Percentiles rank a stretch among this genome's conserved stretches.
phyloP scores from a whole-genome alignment of 768 basidiomycete species.

The Rhodosporidiobolus odoratus region DNA sequence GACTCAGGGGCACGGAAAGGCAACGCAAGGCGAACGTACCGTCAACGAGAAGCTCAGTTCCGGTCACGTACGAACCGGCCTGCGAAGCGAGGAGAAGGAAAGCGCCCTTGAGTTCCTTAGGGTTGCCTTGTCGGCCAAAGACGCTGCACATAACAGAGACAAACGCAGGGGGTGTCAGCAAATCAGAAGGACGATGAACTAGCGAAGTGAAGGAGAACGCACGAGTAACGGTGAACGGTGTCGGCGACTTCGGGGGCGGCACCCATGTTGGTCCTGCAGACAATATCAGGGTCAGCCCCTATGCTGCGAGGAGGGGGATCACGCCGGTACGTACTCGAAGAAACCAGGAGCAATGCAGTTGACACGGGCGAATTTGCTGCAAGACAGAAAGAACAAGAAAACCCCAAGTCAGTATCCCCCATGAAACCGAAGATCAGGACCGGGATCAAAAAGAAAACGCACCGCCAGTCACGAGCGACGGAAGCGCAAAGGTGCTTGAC shows the following conservation, averaged over 20 bases:
- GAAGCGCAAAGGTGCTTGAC: constrained; percentile 45
- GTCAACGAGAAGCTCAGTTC: constrained; percentile 41
- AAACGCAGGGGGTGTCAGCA: not conserved
- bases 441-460: not conserved
- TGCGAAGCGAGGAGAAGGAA: constrained; percentile 45
- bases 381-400: not conserved
- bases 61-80: constrained; percentile 46
- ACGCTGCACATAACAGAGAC: constrained; percentile 29
- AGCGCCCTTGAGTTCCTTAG: constrained; percentile 34
- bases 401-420: not conserved
- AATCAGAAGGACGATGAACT: not conserved
- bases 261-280: constrained; percentile 17
- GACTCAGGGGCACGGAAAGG: not conserved
- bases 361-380: constrained; percentile 14
- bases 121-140: constrained; percentile 35
- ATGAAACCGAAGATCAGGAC: not conserved
- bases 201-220: not conserved
- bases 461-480: constrained; percentile 47
- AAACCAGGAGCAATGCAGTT: constrained; percentile 37
- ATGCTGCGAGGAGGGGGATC: not conserved
- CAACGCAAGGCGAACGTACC: not conserved
- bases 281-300: not conserved
- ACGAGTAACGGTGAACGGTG: not conserved
- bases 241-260: constrained; percentile 30
- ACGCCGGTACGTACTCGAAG: not conserved